phyloP scores from a whole-genome alignment of 305 asterid genomes.

The Petunia hybrid region DNA sequence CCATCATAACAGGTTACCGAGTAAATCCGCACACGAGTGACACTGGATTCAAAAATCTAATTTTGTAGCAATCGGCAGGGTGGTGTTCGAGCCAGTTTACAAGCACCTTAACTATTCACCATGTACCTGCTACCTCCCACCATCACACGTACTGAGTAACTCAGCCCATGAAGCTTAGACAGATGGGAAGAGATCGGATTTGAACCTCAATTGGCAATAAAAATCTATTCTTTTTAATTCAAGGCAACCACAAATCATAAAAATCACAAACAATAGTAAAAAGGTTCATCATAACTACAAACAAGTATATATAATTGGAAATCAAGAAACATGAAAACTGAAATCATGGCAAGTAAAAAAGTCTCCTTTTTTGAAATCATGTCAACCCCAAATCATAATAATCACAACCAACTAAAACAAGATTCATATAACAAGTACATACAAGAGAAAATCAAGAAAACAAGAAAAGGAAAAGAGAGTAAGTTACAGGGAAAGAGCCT shows the following conservation, averaged over 20 bases:
- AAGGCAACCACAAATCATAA: neutral
- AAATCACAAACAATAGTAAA: neutral
- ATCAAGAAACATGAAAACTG: neutral
- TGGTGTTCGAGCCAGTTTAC: too few relatives aligned
- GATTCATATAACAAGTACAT: slow-evolving; percentile 27
- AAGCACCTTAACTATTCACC: too few relatives aligned
- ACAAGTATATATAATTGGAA: neutral
- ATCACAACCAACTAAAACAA: slow-evolving; percentile 30
- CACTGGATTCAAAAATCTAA: slow-evolving; percentile 15
- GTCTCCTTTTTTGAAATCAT: too few relatives aligned
- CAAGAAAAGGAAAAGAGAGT: slow-evolving; percentile 30
- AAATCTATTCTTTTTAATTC: neutral
- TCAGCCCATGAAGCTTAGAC: too few relatives aligned
- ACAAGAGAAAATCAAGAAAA: slow-evolving; percentile 9
- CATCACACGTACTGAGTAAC: too few relatives aligned
- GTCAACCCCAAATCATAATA: neutral
- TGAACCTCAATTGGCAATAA: neutral
- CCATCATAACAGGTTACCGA: too few relatives aligned
- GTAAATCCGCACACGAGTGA: neutral
- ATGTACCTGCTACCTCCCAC: too few relatives aligned
- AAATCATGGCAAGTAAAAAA: too few relatives aligned
- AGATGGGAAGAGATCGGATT: too few relatives aligned
- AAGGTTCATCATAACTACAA: neutral
- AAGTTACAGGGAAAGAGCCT: slow-evolving; percentile 88
- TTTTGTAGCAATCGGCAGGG: neutral